phyloP scores from a whole-genome alignment of 2,329 filamentous ascomycete species.

The Tolypocladium inflatum region DNA sequence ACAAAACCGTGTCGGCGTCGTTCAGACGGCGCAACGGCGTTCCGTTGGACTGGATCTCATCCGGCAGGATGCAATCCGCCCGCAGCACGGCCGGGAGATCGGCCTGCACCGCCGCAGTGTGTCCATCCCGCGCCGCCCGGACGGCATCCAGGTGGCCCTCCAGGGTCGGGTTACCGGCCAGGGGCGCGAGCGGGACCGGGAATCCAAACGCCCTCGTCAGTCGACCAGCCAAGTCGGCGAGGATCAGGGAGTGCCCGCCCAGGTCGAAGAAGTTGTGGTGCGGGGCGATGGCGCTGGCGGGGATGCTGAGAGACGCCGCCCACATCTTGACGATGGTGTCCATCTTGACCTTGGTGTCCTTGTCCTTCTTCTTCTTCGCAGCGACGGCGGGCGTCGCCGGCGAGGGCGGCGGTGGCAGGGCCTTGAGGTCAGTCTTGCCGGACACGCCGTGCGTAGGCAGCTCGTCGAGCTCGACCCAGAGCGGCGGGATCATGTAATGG shows the following conservation, averaged over 20 bases:
- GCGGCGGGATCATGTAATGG: conserved; percentile 73
- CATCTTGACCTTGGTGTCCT: conserved; percentile 54
- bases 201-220: conserved; percentile 64
- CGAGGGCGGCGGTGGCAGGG: conserved; percentile 54
- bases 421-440: conserved; percentile 67
- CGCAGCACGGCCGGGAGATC: conserved; percentile 62
- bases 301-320: conserved; percentile 61
- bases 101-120: conserved; percentile 65
- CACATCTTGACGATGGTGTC: conserved; percentile 62
- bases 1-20: conserved; percentile 57
- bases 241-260: conserved; percentile 66
- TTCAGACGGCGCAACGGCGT: conserved; percentile 48
- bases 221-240: conserved; percentile 68
- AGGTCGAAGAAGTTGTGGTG: conserved; percentile 76
- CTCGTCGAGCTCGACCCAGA: conserved; percentile 65
- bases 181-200: conserved; percentile 58
- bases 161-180: conserved; percentile 63
- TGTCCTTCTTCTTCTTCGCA: conserved; percentile 33
- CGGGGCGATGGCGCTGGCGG: conserved; percentile 50
- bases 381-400: conserved; percentile 32
- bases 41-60: conserved; percentile 53
- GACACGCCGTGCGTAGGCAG: conserved; percentile 71
- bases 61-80: conserved; percentile 56
- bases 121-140: conserved; percentile 60
- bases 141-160: conserved; percentile 64